Percentiles rank a stretch among this genome's conserved stretches.
Evolutionary conservation across 441 rosid species (phyloP).

Genomic region (Macaranga tanarius): DNA sequence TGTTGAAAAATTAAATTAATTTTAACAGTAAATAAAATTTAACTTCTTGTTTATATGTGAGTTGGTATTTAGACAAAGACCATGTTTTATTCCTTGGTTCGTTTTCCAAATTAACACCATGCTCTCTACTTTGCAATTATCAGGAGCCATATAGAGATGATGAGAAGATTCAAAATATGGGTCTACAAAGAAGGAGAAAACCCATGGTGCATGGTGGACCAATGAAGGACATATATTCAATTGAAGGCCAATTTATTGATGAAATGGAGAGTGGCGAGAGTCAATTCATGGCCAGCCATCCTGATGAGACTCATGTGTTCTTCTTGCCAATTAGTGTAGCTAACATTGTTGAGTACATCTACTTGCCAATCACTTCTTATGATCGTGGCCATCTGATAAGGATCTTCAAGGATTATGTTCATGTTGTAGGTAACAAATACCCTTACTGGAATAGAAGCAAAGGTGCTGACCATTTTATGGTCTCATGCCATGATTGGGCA

Average conservation of each 20-base stretch:
- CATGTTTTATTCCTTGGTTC: too few relatives aligned
- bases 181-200: slow-evolving; percentile 70
- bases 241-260: slow-evolving; percentile 69
- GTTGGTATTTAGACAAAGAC: too few relatives aligned
- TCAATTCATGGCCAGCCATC: slow-evolving; percentile 48
- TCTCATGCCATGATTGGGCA: slow-evolving; percentile 93
- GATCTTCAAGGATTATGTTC: slow-evolving; percentile 55
- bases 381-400: slow-evolving; percentile 38
- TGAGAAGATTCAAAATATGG: slow-evolving; percentile 63
- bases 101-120: neutral
- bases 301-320: slow-evolving; percentile 48
- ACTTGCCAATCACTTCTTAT: slow-evolving; percentile 30
- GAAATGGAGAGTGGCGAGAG: slow-evolving; percentile 49
- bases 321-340: slow-evolving; percentile 67
- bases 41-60: too few relatives aligned
- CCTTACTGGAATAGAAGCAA: slow-evolving; percentile 49
- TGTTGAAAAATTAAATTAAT: too few relatives aligned
- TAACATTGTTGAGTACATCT: slow-evolving; percentile 49
- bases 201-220: slow-evolving; percentile 77
- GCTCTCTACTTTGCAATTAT: neutral
- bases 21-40: too few relatives aligned
- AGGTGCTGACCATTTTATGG: slow-evolving; percentile 80
- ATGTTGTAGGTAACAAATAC: slow-evolving; percentile 48
- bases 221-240: slow-evolving; percentile 51
- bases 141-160: slow-evolving; percentile 79